These are phyloP conservation scores for Termitomyces sp. DNA, from an alignment of 768 basidiomycete genomes.

Conservation along the genomic window DNA sequence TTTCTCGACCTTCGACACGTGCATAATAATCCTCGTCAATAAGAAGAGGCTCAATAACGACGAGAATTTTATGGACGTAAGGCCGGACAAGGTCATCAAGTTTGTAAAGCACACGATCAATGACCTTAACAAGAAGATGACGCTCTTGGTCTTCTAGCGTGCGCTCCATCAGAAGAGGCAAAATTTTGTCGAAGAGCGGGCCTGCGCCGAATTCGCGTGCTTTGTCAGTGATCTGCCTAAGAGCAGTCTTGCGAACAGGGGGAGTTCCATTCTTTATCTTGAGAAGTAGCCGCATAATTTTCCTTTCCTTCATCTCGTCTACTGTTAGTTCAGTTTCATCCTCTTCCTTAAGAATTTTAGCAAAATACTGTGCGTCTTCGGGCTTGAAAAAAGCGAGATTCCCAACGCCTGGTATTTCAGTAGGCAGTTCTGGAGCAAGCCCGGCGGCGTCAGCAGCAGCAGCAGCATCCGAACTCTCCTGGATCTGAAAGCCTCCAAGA, in stretches of 20 bases:
- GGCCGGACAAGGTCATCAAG: slow-evolving; percentile 98
- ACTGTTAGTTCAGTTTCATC: slow-evolving; percentile 90
- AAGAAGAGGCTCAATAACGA: slow-evolving; percentile 97
- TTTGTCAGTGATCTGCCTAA: slow-evolving; percentile 98
- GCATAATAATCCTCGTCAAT: slow-evolving; percentile 98
- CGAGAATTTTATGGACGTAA: slow-evolving; percentile 98
- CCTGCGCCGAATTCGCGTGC: slow-evolving; percentile 98
- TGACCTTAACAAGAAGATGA: slow-evolving; percentile 97
- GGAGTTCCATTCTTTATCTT: slow-evolving; percentile 99
- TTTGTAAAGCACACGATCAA: slow-evolving; percentile 97
- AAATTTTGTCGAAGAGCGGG: slow-evolving; percentile 96
- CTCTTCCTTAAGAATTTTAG: slow-evolving; percentile 92
- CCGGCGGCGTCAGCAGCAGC: slow-evolving; percentile 87
- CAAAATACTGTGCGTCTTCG: slow-evolving; percentile 97
- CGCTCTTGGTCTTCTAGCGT: slow-evolving; percentile 98
- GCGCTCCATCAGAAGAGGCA: slow-evolving; percentile 96
- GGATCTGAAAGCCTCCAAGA: slow-evolving; percentile 91
- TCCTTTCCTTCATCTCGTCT: slow-evolving; percentile 99
- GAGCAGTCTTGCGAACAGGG: slow-evolving; percentile 94
- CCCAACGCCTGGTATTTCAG: slow-evolving; percentile 97
- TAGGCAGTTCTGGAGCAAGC: slow-evolving; percentile 88
- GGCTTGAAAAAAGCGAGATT: slow-evolving; percentile 97
- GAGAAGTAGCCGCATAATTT: slow-evolving; percentile 95
- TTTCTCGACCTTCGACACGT: slow-evolving; percentile 97
- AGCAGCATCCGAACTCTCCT: slow-evolving; percentile 90